Base-by-base conservation (phyloP, 352 stramenopile genomes). In the Pythium folliculosum region DNA sequence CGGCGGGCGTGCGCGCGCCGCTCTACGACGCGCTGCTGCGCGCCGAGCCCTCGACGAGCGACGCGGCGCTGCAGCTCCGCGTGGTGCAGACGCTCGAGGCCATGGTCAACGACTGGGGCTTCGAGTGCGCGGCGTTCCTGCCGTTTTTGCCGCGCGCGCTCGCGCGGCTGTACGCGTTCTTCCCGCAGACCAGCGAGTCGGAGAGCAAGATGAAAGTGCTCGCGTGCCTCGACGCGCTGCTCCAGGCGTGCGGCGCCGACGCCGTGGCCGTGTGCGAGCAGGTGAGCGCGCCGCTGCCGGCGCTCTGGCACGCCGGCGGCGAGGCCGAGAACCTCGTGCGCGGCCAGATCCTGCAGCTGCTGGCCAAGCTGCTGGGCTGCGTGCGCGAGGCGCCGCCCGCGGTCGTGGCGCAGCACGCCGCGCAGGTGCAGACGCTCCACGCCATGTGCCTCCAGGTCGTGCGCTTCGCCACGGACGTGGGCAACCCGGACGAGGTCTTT, bases 121-220 rank as follows among this genome's bases (percentile, higher is more conserved):
- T 95, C 50, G 78, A 95, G 19, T 58, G 74, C n/a, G 75, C 83
- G 9, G 73, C 79, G 14, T 96, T 96, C 63, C 64, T 74, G 25
- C 86, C 84, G 19, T 94, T 92, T 45, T 56, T 94, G 9, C 67
- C 81, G 12, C 77, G 77, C 10, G 77, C 80, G 7, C 69, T 94
- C 57, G 74, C 81, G 48, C 89, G 74, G 50, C 67, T 95, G 25
- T 92, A 88, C 52, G 63, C 69, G 21, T 86, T 94, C 30, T 93
- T 95, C 75, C 75, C 77, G 5, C 77, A 88, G 19, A 65, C 80
- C 0, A 65, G 81, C 9, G 82, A 90, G 25, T 82, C 77, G 0
- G 88, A 93, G 35, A 94, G 79, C 65, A 91, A 94, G 61, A 80
- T 95, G 62, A 94, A 92, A 65, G 74, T 93, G 32, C 60, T 95